Conservation (phyloP, 768 basidiomycete species). For the Xerocomus brunneocitrinus region DNA sequence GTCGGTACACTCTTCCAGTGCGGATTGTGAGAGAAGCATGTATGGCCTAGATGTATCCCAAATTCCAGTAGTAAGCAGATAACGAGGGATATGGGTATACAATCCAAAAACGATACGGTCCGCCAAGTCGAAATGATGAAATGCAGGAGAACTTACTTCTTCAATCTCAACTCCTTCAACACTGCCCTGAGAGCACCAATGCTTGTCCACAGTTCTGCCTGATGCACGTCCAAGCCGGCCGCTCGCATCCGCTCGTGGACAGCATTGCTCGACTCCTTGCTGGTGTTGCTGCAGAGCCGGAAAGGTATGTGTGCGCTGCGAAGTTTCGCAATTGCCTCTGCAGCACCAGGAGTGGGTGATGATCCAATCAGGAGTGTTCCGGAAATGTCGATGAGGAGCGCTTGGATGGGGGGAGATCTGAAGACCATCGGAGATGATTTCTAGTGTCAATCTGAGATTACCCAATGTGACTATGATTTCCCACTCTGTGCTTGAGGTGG, state of each 20-base stretch:
- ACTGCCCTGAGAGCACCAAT: conserved; percentile 52
- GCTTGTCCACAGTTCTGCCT: conserved; percentile 57
- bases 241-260: conserved; percentile 39
- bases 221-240: conserved; percentile 47
- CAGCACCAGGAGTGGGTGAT: conserved; percentile 45
- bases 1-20: conserved; percentile 39
- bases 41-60: conserved; percentile 39
- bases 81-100: too few species aligned
- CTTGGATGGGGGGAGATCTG: conserved; percentile 33
- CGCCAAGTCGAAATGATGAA: not conserved
- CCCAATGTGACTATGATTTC: too few species aligned
- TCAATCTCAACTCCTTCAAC: conserved; percentile 38
- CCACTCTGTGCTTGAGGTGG: too few species aligned
- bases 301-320: conserved; percentile 37
- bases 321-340: conserved; percentile 24
- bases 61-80: not conserved
- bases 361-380: conserved; percentile 60
- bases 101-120: too few species aligned
- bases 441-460: too few species aligned
- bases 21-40: conserved; percentile 51
- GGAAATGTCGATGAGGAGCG: conserved; percentile 61
- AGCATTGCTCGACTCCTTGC: conserved; percentile 52
- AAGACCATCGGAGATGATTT: not conserved
- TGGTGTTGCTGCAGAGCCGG: conserved; percentile 64
- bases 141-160: conserved; percentile 30